Evolutionary conservation across 2,329 filamentous ascomycete genomes (phyloP).

Genomic region (Colletotrichum limetticola): DNA sequence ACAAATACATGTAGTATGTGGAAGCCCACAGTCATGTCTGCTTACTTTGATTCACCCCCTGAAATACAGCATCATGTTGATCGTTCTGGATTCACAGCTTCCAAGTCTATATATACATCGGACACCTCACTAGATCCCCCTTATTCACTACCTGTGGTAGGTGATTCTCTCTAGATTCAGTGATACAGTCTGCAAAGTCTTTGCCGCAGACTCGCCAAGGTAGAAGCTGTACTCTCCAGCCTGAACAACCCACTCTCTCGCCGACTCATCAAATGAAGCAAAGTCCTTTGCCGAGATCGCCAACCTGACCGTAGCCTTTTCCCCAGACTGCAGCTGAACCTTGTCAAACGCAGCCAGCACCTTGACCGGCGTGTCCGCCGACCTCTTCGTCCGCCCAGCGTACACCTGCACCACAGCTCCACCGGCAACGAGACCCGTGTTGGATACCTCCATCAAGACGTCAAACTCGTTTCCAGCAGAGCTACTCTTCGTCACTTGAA

Average conservation of each 20-base stretch:
- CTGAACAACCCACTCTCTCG: constrained; percentile 42
- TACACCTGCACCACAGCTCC: constrained; percentile 69
- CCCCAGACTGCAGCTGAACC: constrained; percentile 38
- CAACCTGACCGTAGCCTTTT: constrained; percentile 35
- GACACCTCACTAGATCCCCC: no score
- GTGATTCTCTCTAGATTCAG: background rate
- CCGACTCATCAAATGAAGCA: constrained; percentile 41
- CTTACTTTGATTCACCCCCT: no score
- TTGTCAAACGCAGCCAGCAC: constrained; percentile 45
- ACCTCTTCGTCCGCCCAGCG: constrained; percentile 37
- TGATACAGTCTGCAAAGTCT: constrained; percentile 31
- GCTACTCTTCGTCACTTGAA: constrained; percentile 45
- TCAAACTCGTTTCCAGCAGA: constrained; percentile 52
- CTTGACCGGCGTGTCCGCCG: constrained; percentile 39
- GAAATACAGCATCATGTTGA: no score
- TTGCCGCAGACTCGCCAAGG: constrained; percentile 40
- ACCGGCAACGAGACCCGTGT: constrained; percentile 64
- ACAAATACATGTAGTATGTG: no score
- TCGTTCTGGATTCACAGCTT: no score
- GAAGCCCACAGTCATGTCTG: no score
- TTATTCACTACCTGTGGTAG: background rate
- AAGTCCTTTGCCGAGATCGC: constrained; percentile 38
- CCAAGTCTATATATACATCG: background rate
- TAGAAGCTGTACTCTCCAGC: constrained; percentile 42
- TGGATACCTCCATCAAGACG: constrained; percentile 64